A percentile compares a stretch with the other conserved stretches of the same genome.
Conservation (phyloP, 495 filamentous ascomycete species). For the Trypethelium eluteriae region DNA sequence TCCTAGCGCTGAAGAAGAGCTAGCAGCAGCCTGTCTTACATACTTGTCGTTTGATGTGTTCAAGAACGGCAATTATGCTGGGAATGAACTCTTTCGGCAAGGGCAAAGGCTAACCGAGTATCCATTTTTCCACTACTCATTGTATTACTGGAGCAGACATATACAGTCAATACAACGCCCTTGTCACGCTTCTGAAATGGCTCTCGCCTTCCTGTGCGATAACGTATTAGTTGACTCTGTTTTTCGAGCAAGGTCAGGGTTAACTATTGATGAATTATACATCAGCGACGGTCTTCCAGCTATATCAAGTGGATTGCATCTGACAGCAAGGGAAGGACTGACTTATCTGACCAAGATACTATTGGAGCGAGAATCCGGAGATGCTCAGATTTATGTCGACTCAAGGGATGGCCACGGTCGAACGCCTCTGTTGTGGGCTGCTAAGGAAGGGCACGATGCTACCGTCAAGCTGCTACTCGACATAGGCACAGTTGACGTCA, state of each 20-base stretch:
- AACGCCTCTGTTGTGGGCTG: not conserved
- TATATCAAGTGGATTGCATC: not conserved
- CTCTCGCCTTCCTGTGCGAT: not conserved
- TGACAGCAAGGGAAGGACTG: not conserved
- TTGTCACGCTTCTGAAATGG: not conserved
- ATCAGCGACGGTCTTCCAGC: not conserved
- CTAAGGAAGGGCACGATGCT: not conserved
- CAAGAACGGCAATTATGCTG: not conserved
- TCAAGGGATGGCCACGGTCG: not conserved
- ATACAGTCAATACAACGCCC: not conserved
- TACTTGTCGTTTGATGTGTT: not conserved
- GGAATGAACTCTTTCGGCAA: not conserved
- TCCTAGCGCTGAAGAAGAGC: constrained; percentile 22
- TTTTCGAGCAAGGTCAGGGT: not conserved
- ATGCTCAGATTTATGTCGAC: not conserved
- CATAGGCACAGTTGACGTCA: too few species aligned
- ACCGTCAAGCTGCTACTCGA: too few species aligned
- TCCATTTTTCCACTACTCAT: not conserved
- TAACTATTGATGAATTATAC: not conserved
- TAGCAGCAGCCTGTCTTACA: not conserved
- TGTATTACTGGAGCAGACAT: not conserved
- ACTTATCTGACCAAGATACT: not conserved
- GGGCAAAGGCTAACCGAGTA: not conserved
- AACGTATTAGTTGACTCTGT: not conserved
- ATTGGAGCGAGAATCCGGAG: not conserved